Evolutionary conservation across 805 yeast genomes (phyloP), one percentile per base, ranked within the genome.

Genomic region (Metschnikowia corniflorae): DNA sequence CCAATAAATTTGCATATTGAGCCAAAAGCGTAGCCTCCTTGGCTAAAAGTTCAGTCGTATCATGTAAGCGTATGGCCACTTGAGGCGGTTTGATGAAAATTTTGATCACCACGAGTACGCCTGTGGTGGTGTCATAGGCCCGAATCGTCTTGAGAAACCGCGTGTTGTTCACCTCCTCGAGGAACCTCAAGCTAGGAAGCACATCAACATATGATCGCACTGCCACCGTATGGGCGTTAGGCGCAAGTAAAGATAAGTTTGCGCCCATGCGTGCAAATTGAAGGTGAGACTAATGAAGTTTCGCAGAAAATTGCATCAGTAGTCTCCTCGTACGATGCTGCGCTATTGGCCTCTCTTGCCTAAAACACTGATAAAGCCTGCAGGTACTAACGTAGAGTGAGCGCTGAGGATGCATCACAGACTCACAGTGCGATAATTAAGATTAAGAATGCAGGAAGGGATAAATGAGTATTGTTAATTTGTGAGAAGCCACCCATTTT

Each of bases 221-320:
- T 6, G 95, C 96, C 51, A 91, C 86, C 1, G 96, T 86, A 3
- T 95, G 88, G 1, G 95, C 87, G 3, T 95, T 80, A 9, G 96
- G 96, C 7, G 96, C 86, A 56, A 87, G 63, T 22, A 86, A 68
- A 2, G 97, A 89, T 42, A 91, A 65, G 55, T 84, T 85, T 10
- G 86, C 86, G 12, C 96, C 97, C 97, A 89, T 88, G 5, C n/a
- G n/a, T n/a, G n/a, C n/a, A n/a, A n/a, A n/a, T n/a, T n/a, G n/a
- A n/a, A n/a, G n/a, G n/a, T n/a, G n/a, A n/a, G n/a, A n/a, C n/a
- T n/a, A n/a, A n/a, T n/a, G n/a, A n/a, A n/a, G n/a, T n/a, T n/a
- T n/a, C n/a, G n/a, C n/a, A n/a, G n/a, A n/a, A n/a, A n/a, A n/a
- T n/a, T n/a, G n/a, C n/a, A n/a, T n/a, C n/a, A n/a, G n/a, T n/a